Conservation (phyloP, 805 yeast species). For the Hanseniaspora valbyensis region DNA sequence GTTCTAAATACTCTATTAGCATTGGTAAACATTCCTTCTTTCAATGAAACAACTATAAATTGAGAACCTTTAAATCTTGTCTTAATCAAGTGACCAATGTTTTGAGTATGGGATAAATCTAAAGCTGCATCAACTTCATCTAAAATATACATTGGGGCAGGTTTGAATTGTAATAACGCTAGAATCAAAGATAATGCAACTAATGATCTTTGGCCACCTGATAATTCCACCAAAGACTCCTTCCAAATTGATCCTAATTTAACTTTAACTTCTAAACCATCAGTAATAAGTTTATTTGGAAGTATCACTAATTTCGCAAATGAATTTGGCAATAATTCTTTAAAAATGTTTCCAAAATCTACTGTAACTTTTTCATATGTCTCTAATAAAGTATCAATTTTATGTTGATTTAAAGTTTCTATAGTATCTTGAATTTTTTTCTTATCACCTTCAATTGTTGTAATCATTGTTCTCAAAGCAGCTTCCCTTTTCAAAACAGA, state of each 20-base stretch:
- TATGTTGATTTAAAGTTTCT: constrained; percentile 69
- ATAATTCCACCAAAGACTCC: constrained; percentile 82
- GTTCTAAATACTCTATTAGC: constrained; percentile 92
- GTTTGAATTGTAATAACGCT: constrained; percentile 86
- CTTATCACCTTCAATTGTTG: constrained; percentile 81
- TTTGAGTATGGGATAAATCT: constrained; percentile 93
- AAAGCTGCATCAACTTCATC: constrained; percentile 98
- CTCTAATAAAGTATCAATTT: constrained; percentile 65
- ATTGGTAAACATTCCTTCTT: constrained; percentile 96
- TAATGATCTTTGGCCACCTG: constrained; percentile 94
- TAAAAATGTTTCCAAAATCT: constrained; percentile 84
- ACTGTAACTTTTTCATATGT: constrained; percentile 79
- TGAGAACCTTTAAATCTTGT: constrained; percentile 93
- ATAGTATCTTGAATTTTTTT: constrained; percentile 85
- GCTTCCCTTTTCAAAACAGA: constrained; percentile 80
- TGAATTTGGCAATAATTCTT: constrained; percentile 78
- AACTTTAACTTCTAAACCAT: constrained; percentile 84
- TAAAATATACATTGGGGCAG: constrained; percentile 96
- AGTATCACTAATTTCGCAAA: constrained; percentile 79
- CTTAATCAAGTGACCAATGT: constrained; percentile 91
- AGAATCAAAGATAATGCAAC: constrained; percentile 85
- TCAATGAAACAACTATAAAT: constrained; percentile 89
- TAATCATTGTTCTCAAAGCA: constrained; percentile 65
- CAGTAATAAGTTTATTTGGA: constrained; percentile 70
- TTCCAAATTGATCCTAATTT: constrained; percentile 90